These are phyloP conservation scores for Cenchrus fungigraminus DNA, from an alignment of 176 grass and related monocot species.

Conservation along the genomic window DNA sequence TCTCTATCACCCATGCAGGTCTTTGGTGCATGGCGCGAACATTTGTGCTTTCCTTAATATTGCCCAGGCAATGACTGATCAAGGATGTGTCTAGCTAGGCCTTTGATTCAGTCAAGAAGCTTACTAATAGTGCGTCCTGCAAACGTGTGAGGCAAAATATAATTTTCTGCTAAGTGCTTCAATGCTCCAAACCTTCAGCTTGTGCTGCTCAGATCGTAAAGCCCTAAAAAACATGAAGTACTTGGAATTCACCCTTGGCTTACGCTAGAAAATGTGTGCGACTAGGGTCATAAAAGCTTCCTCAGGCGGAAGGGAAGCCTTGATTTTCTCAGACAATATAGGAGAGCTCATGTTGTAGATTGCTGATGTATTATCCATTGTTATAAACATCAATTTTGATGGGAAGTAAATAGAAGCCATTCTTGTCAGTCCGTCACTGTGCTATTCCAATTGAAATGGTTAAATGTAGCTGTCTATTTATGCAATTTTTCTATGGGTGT, in stretches of 20 bases:
- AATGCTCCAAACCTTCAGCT: background rate
- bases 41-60: slow-evolving; percentile 93
- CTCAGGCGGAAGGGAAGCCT: background rate
- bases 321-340: slow-evolving; percentile 22
- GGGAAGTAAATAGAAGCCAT: slow-evolving; percentile 28
- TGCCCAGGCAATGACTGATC: slow-evolving; percentile 94
- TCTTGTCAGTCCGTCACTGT: background rate
- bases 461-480: too few relatives aligned
- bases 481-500: too few relatives aligned
- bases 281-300: background rate
- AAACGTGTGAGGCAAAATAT: background rate
- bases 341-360: slow-evolving; percentile 5
- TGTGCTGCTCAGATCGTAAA: background rate
- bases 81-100: slow-evolving; percentile 79
- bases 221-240: background rate
- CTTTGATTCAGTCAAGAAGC: slow-evolving; percentile 35
- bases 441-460: too few relatives aligned
- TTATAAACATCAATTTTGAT: slow-evolving; percentile 22
- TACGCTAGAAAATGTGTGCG: background rate
- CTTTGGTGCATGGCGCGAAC: slow-evolving; percentile 89
- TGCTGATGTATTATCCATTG: background rate
- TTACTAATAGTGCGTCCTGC: background rate
- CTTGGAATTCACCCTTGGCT: background rate
- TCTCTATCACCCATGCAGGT: slow-evolving; percentile 41
- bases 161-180: background rate